Evolutionary conservation across 768 basidiomycete genomes (phyloP).

Genomic region (Lyophyllum semitale): DNA sequence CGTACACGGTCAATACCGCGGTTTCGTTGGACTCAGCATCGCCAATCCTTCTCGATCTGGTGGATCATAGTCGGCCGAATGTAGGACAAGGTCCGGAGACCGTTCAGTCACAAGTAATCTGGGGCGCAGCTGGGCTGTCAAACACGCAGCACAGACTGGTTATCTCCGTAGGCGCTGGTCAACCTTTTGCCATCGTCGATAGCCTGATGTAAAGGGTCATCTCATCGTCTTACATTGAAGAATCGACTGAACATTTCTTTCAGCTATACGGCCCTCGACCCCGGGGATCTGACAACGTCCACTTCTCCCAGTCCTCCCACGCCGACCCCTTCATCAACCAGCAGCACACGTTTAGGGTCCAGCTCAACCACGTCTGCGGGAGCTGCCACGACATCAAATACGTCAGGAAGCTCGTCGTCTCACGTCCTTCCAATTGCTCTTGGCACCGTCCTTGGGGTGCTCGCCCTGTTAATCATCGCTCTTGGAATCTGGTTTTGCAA

Average conservation of each 20-base stretch:
- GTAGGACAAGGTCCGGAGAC: slow-evolving; percentile 37
- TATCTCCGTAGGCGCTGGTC: slow-evolving; percentile 37
- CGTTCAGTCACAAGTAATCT: slow-evolving; percentile 36
- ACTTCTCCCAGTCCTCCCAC: slow-evolving; percentile 13
- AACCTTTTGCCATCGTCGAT: slow-evolving; percentile 40
- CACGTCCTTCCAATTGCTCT: slow-evolving; percentile 32
- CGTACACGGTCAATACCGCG: slow-evolving; percentile 42
- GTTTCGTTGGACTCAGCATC: slow-evolving; percentile 39
- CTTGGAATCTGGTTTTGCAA: slow-evolving; percentile 30
- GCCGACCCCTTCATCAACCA: slow-evolving; percentile 9
- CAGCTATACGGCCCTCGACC: slow-evolving; percentile 26
- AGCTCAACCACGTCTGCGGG: slow-evolving; percentile 14
- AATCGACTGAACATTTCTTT: neutral
- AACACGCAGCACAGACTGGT: slow-evolving; percentile 37
- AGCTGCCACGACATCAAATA: slow-evolving; percentile 20
- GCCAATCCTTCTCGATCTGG: slow-evolving; percentile 35
- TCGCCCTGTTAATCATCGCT: slow-evolving; percentile 29
- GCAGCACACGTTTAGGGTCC: neutral
- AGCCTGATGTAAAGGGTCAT: slow-evolving; percentile 34
- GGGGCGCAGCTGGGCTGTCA: slow-evolving; percentile 33
- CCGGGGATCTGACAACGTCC: slow-evolving; percentile 17
- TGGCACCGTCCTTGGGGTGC: slow-evolving; percentile 32
- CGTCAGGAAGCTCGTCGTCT: slow-evolving; percentile 19
- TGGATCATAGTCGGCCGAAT: slow-evolving; percentile 34
- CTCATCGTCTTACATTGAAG: neutral